Percentiles rank a stretch among this genome's conserved stretches.
phyloP scores from a whole-genome alignment of 2,329 filamentous ascomycete species.

The Amesomyces nigricolor region DNA sequence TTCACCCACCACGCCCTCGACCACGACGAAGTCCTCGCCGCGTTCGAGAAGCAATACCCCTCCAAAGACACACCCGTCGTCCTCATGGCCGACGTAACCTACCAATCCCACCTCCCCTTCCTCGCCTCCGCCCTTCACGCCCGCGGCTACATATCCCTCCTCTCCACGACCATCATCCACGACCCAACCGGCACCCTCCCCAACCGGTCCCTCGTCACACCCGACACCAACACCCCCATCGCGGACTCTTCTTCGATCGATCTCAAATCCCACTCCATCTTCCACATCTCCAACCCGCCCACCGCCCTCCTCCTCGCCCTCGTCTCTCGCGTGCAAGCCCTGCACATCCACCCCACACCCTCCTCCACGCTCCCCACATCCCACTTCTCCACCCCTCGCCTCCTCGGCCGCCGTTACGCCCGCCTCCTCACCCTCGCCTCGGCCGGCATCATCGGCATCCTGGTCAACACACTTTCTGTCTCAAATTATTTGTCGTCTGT shows the following conservation, averaged over 20 bases:
- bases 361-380: conserved; percentile 41
- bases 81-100: conserved; percentile 86
- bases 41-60: conserved; percentile 65
- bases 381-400: conserved; percentile 40
- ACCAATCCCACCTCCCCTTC: conserved; percentile 63
- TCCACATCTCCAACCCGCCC: conserved; percentile 78
- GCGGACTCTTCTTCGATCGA: conserved; percentile 35
- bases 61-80: conserved; percentile 60
- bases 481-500: conserved; percentile 84
- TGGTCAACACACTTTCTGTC: conserved; percentile 92
- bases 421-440: conserved; percentile 75
- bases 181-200: conserved; percentile 76
- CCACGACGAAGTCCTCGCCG: conserved; percentile 47
- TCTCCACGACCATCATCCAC: conserved; percentile 66
- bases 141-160: conserved; percentile 63
- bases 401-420: conserved; percentile 81
- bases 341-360: conserved; percentile 68
- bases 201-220: conserved; percentile 61
- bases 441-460: conserved; percentile 80
- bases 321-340: conserved; percentile 69
- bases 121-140: conserved; percentile 51
- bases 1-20: conserved; percentile 73
- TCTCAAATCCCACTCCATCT: conserved; percentile 66
- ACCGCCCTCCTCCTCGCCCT: conserved; percentile 81
- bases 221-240: conserved; percentile 32